phyloP scores from a whole-genome alignment of 2,329 filamentous ascomycete species.

The Paraconiothyrium brasiliense region DNA sequence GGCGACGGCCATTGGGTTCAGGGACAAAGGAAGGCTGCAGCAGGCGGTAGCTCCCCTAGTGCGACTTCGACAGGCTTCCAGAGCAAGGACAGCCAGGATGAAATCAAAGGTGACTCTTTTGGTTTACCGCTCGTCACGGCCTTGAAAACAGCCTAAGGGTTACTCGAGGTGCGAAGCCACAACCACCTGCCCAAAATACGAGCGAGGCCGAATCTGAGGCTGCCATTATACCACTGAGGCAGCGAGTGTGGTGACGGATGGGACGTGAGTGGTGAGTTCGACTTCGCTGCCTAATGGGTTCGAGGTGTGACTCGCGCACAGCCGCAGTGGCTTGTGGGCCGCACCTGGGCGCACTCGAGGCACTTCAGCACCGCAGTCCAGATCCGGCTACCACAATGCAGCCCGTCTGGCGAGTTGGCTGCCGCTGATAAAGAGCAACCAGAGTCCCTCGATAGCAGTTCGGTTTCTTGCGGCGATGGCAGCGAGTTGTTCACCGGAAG shows the following conservation, averaged over 20 bases:
- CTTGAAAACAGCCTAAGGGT: conserved; percentile 22
- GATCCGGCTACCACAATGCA: conserved; percentile 11
- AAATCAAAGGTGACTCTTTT: conserved; percentile 39
- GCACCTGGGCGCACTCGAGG: conserved; percentile 41
- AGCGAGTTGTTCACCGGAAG: conserved; percentile 37
- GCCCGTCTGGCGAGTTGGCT: conserved; percentile 15
- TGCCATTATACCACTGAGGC: conserved; percentile 28
- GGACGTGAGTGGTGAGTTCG: conserved; percentile 32
- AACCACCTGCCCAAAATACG: conserved; percentile 27
- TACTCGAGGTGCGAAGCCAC: conserved; percentile 38
- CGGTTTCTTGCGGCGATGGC: conserved; percentile 26
- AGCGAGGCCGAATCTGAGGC: conserved; percentile 31
- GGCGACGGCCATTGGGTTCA: conserved; percentile 31
- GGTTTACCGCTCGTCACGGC: conserved; percentile 32
- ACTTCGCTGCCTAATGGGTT: conserved; percentile 43
- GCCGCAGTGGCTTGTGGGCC: conserved; percentile 33
- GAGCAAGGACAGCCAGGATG: conserved; percentile 22
- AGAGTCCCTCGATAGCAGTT: conserved; percentile 31
- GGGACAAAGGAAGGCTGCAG: conserved; percentile 36
- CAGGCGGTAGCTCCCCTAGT: conserved; percentile 41
- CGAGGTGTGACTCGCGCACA: conserved; percentile 37
- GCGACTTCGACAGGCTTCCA: conserved; percentile 32
- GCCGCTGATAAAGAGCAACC: conserved; percentile 40
- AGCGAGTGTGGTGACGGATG: conserved; percentile 30
- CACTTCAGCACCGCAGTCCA: conserved; percentile 20